Evolutionary conservation across 1,284 basidiomycete species (phyloP).

Genomic region (Mycena citricolor): DNA sequence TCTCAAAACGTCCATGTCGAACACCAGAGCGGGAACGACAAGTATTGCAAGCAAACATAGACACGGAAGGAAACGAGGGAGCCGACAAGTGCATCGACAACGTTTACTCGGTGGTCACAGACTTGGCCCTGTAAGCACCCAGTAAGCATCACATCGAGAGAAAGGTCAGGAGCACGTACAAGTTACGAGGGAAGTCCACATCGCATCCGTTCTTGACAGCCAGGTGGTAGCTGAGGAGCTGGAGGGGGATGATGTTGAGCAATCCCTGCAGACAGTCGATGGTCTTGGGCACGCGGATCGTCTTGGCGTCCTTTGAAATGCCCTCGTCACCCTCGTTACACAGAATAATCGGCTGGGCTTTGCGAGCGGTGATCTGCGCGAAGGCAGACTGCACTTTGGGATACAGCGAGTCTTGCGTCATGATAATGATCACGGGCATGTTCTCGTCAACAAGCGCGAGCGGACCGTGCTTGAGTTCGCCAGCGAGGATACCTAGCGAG

Average conservation of each 20-base stretch:
- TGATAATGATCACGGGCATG: conserved; percentile 98
- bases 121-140: conserved; percentile 64
- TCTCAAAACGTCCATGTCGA: too few species aligned
- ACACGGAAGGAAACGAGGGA: too few species aligned
- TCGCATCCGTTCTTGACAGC: conserved; percentile 95
- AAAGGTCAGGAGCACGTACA: conserved; percentile 51
- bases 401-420: conserved; percentile 98
- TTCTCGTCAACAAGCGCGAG: conserved; percentile 97
- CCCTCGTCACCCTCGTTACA: conserved; percentile 93
- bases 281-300: conserved; percentile 91
- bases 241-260: conserved; percentile 95
- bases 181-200: conserved; percentile 97
- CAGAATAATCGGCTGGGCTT: conserved; percentile 93
- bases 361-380: conserved; percentile 95
- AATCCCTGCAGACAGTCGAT: conserved; percentile 96
- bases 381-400: conserved; percentile 98
- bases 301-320: conserved; percentile 75
- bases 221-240: conserved; percentile 95
- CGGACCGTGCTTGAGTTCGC: conserved; percentile 98
- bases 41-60: too few species aligned
- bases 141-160: conserved; percentile 11
- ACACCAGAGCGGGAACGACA: too few species aligned
- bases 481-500: conserved; percentile 86
- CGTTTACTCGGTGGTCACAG: conserved; percentile 77
- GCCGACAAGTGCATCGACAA: too few species aligned